Base-by-base conservation (phyloP, 148 eudicot genomes). In the Spergularia marina region DNA sequence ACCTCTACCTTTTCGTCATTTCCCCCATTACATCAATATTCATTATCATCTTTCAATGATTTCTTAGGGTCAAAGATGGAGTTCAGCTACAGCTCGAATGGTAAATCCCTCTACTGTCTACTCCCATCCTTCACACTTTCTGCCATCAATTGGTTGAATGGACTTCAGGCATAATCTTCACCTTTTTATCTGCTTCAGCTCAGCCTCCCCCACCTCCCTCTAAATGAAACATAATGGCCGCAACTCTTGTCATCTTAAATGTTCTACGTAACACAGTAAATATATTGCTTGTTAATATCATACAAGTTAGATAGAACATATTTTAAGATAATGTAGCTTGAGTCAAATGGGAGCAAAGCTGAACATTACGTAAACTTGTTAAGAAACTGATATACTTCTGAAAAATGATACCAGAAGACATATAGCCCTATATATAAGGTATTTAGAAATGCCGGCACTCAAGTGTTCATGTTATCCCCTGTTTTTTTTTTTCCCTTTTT, bases 1-100 rank as follows among this genome's bases (percentile, higher is more conserved):
- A 11, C 12, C 40, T 44, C 21, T 10, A 14, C 17, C n/a, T 9
- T 20, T 55, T 44, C 25, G 12, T 47, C 17, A 39, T 30, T 71
- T 30, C 36, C 36, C 36, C 23, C n/a, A n/a, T 58, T 40, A 58
- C 12, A 5, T 60, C 16, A 75, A 23, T 23, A 23, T 23, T n/a
- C n/a, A n/a, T n/a, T n/a, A n/a, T n/a, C 11, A 5, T 51, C 54
- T 80, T 77, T 15, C 23, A 18, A 68, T 81, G 71, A 56, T 58
- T 87, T 87, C 76, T 36, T 68, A 93, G 98, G 91, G 76, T 71
- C 79, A 94, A 89, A 79, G 98, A 94, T 83, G 78, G 86, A 47
- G 97, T 94, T 84, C 97, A 94, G 82, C 89, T 87, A 76, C 98
- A 94, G 85, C 89, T 94, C 64, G 91, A 94, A 70, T 86, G 85